Conservation (phyloP, 2,329 filamentous ascomycete species). For the Diaporthe capsici region DNA sequence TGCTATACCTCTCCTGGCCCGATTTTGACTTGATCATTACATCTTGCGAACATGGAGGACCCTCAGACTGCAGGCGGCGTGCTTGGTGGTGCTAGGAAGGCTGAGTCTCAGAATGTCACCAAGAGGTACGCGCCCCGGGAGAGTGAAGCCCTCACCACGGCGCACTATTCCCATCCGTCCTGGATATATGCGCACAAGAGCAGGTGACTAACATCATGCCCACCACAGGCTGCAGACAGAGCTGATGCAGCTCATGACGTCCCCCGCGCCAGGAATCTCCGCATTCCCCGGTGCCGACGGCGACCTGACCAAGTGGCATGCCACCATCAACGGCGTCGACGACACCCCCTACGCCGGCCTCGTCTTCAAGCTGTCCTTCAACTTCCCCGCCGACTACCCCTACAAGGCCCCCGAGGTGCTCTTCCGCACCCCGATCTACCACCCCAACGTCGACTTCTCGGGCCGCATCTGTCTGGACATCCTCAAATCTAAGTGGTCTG, state of each 20-base stretch:
- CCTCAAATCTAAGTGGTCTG: slow-evolving; percentile 98
- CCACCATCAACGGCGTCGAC: slow-evolving; percentile 90
- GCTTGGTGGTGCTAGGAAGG: slow-evolving; percentile 68
- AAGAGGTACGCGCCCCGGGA: slow-evolving; percentile 74
- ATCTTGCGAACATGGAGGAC: slow-evolving; percentile 63
- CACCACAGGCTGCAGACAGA: slow-evolving; percentile 91
- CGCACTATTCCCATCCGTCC: not conserved
- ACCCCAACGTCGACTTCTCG: slow-evolving; percentile 98
- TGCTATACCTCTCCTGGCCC: slow-evolving; percentile 11
- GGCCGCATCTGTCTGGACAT: slow-evolving; percentile 98
- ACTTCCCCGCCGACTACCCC: slow-evolving; percentile 93
- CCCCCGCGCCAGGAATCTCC: slow-evolving; percentile 91
- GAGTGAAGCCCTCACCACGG: not conserved
- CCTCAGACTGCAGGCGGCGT: slow-evolving; percentile 73
- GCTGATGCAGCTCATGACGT: slow-evolving; percentile 98
- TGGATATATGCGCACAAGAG: not conserved
- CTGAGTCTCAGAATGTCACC: slow-evolving; percentile 80
- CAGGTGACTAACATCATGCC: not conserved
- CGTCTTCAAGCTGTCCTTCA: slow-evolving; percentile 91
- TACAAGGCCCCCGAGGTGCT: slow-evolving; percentile 92
- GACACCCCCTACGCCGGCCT: slow-evolving; percentile 93
- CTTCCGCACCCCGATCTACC: slow-evolving; percentile 99
- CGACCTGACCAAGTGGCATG: slow-evolving; percentile 93
- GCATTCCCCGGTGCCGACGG: slow-evolving; percentile 93
- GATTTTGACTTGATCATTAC: not conserved